phyloP scores from a whole-genome alignment of 1,284 basidiomycete species.

The Erythrobasidium hasegawianum region DNA sequence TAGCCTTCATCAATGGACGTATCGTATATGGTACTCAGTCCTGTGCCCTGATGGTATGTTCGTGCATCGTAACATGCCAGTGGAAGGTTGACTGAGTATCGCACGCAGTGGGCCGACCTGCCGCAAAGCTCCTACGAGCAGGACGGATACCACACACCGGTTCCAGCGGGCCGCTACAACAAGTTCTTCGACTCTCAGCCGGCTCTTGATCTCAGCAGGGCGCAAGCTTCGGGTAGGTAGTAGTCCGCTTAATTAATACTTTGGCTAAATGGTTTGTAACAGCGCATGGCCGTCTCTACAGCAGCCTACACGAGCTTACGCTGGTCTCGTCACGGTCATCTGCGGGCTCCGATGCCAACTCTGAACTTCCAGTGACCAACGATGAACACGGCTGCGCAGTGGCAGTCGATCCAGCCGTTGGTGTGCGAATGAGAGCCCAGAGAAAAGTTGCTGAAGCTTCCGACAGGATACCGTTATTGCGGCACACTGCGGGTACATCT shows the following conservation, averaged over 20 bases:
- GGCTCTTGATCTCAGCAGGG: slow-evolving; percentile 36
- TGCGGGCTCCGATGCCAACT: slow-evolving; percentile 33
- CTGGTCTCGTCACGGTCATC: slow-evolving; percentile 36
- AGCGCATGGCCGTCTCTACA: slow-evolving; percentile 31
- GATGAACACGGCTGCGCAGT: slow-evolving; percentile 19
- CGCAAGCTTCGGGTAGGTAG: slow-evolving; percentile 22
- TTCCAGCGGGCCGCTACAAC: slow-evolving; percentile 34
- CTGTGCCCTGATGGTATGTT: slow-evolving; percentile 73
- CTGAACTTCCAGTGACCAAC: slow-evolving; percentile 36
- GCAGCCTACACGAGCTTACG: slow-evolving; percentile 23
- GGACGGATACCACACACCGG: slow-evolving; percentile 20
- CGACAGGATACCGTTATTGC: slow-evolving; percentile 12
- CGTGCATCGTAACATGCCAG: slow-evolving; percentile 68
- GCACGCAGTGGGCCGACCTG: slow-evolving; percentile 51
- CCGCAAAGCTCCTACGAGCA: not conserved
- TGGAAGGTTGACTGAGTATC: slow-evolving; percentile 67
- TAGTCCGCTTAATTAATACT: not conserved
- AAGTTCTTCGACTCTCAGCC: slow-evolving; percentile 43
- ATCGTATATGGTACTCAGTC: slow-evolving; percentile 25
- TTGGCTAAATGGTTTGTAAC: not conserved
- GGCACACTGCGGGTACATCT: slow-evolving; percentile 92
- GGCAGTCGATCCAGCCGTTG: slow-evolving; percentile 13
- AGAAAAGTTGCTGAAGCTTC: no score
- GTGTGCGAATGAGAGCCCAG: no score
- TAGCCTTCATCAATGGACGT: slow-evolving; percentile 63